Evolutionary conservation across 768 basidiomycete species (phyloP).

Genomic region (Sarcomyxa edulis): DNA sequence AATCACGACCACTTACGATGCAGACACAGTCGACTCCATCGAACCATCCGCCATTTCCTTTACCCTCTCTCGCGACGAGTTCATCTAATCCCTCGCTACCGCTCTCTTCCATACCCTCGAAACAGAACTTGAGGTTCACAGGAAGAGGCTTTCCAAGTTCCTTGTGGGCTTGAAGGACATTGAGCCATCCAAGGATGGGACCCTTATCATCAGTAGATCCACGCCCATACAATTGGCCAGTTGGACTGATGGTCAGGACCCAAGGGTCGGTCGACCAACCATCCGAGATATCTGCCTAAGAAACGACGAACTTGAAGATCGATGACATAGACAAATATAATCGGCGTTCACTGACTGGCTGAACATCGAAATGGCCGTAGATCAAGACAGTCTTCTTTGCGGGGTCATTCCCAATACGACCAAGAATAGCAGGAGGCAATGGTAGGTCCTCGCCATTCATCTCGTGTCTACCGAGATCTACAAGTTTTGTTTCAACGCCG

Average conservation of each 20-base stretch:
- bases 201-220: conserved; percentile 92
- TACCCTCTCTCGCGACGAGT: conserved; percentile 71
- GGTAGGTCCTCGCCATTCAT: conserved; percentile 61
- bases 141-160: conserved; percentile 66
- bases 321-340: neutral
- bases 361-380: conserved; percentile 96
- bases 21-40: conserved; percentile 88
- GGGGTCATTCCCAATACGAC: conserved; percentile 74
- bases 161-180: conserved; percentile 81
- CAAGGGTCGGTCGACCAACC: conserved; percentile 92
- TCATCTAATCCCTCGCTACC: conserved; percentile 90
- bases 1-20: conserved; percentile 51
- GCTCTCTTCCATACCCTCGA: conserved; percentile 97
- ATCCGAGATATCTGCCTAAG: conserved; percentile 47
- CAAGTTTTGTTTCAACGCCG: conserved; percentile 71
- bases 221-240: conserved; percentile 71
- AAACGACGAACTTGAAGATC: neutral
- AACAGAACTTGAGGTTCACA: conserved; percentile 87
- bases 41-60: conserved; percentile 64
- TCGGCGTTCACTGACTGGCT: conserved; percentile 54
- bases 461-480: conserved; percentile 71
- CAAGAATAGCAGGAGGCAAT: conserved; percentile 83
- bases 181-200: conserved; percentile 84
- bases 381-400: conserved; percentile 91
- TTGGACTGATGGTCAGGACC: conserved; percentile 45